A percentile compares a stretch with the other conserved stretches of the same genome.
phyloP scores from a whole-genome alignment of 768 basidiomycete species.

The Mycena indigotica region DNA sequence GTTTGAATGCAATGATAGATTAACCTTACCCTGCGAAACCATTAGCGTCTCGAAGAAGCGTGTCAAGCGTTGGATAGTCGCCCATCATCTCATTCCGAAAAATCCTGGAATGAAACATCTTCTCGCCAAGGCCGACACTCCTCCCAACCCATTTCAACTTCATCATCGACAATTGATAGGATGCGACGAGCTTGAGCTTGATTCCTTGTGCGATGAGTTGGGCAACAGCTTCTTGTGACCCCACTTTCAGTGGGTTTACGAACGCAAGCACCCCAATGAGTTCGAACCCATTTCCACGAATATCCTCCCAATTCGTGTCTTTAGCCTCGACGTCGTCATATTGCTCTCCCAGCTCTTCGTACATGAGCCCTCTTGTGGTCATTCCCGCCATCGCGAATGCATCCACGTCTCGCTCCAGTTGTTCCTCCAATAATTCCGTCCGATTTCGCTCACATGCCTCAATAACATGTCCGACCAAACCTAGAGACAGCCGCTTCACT shows the following conservation, averaged over 20 bases:
- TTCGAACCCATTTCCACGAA: constrained; percentile 95
- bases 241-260: constrained; percentile 93
- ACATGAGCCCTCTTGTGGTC: constrained; percentile 91
- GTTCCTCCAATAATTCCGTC: constrained; percentile 86
- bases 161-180: constrained; percentile 93
- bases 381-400: constrained; percentile 96
- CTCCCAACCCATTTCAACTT: constrained; percentile 99
- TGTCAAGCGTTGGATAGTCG: constrained; percentile 77
- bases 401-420: constrained; percentile 91
- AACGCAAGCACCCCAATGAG: constrained; percentile 94
- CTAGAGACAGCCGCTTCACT: constrained; percentile 97
- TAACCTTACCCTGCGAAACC: constrained; percentile 73
- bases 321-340: not conserved
- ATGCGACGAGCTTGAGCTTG: constrained; percentile 98
- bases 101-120: constrained; percentile 98
- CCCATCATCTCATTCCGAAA: constrained; percentile 90
- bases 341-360: constrained; percentile 66
- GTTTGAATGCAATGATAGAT: not conserved
- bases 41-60: constrained; percentile 98
- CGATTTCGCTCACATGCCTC: constrained; percentile 96
- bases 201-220: constrained; percentile 93
- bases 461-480: constrained; percentile 98
- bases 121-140: constrained; percentile 94
- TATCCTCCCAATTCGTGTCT: constrained; percentile 76
- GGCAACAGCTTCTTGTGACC: constrained; percentile 98